Conservation (phyloP, 768 basidiomycete genomes). For the Leucocoprinus leucothites region DNA sequence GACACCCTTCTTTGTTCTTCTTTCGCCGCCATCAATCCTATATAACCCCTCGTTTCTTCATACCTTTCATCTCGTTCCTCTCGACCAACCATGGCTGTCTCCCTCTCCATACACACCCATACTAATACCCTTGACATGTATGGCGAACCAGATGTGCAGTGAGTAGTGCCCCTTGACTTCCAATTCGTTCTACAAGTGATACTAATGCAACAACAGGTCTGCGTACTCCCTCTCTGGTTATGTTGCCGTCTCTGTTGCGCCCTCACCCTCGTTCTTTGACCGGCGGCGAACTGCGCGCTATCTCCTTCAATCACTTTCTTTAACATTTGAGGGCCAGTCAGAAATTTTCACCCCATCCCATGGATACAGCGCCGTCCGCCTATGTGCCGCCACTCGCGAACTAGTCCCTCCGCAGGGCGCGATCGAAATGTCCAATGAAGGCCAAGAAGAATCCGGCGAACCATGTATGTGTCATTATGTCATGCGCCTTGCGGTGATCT, state of each 20-base stretch:
- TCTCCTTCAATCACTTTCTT: constrained; percentile 62
- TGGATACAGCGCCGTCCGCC: constrained; percentile 66
- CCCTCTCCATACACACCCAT: constrained; percentile 60
- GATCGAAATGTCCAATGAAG: constrained; percentile 63
- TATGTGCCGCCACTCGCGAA: constrained; percentile 65
- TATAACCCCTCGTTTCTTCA: constrained; percentile 14
- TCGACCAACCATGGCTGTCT: constrained; percentile 53
- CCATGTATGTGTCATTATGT: constrained; percentile 39
- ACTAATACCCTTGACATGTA: constrained; percentile 62
- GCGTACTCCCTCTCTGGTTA: constrained; percentile 88
- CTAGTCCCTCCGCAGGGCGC: constrained; percentile 46
- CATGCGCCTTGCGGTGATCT: not conserved
- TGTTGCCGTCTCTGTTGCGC: constrained; percentile 60
- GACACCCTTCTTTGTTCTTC: constrained; percentile 20
- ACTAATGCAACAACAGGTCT: constrained; percentile 45
- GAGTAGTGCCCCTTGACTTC: constrained; percentile 43
- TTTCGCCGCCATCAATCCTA: constrained; percentile 2
- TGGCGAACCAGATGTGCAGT: constrained; percentile 53
- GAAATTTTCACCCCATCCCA: constrained; percentile 64
- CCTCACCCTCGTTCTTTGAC: constrained; percentile 55
- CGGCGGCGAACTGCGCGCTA: constrained; percentile 47
- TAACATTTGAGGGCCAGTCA: constrained; percentile 85
- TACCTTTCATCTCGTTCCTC: constrained; percentile 15
- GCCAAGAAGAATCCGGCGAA: constrained; percentile 50
- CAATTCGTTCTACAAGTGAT: not conserved